Evolutionary conservation across 2,329 filamentous ascomycete genomes (phyloP).

Genomic region (Trichoderma sp.): DNA sequence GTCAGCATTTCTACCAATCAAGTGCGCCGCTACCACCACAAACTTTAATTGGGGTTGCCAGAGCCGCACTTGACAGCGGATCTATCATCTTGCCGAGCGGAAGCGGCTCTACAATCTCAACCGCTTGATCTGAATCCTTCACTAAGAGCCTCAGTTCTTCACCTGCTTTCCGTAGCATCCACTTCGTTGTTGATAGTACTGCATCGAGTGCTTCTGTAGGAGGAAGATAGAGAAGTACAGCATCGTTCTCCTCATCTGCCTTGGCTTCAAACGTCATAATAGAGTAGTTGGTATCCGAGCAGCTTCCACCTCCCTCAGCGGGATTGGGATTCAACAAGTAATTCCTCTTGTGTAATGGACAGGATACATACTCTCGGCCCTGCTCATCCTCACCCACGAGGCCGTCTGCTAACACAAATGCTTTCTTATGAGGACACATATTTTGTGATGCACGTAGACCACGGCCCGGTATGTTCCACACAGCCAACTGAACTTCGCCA

Average conservation of each 20-base stretch:
- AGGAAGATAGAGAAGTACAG: conserved; percentile 77
- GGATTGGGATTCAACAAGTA: conserved; percentile 62
- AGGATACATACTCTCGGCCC: conserved; percentile 55
- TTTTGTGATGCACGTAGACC: conserved; percentile 83
- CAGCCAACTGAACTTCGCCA: conserved; percentile 82
- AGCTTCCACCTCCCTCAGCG: conserved; percentile 65
- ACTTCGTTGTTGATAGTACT: conserved; percentile 73
- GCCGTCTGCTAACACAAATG: conserved; percentile 85
- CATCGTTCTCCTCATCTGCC: conserved; percentile 70
- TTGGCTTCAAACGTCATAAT: conserved; percentile 81
- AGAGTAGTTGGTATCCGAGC: conserved; percentile 62
- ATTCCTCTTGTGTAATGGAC: conserved; percentile 87
- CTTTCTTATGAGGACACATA: conserved; percentile 91
- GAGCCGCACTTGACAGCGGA: neutral
- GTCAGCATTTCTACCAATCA: neutral
- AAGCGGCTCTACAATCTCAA: neutral
- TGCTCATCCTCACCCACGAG: conserved; percentile 65
- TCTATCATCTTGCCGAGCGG: neutral
- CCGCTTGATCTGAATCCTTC: neutral
- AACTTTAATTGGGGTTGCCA: neutral
- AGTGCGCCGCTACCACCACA: neutral
- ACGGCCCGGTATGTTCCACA: conserved; percentile 77
- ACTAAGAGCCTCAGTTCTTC: conserved; percentile 24
- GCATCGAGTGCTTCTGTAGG: conserved; percentile 77
- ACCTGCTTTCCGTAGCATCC: conserved; percentile 74